Conservation (phyloP, 257 asterid species). For the Lantana camara region DNA sequence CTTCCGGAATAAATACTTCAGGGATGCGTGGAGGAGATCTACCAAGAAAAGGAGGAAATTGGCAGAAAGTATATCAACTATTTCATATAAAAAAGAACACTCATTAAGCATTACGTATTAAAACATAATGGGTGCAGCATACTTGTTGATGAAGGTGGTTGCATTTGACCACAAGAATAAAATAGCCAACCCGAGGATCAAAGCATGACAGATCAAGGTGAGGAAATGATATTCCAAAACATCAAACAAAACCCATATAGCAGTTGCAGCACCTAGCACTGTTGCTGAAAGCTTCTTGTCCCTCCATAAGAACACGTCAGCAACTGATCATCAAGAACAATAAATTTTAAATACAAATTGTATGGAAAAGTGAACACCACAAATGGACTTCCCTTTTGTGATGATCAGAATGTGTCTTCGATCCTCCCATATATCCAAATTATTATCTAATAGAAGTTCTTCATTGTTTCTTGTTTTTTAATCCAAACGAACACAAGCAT, state of each 20-base stretch:
- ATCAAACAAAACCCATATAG: constrained; percentile 79
- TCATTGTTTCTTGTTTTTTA: no score
- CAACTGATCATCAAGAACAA: constrained; percentile 47
- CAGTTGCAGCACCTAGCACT: constrained; percentile 75
- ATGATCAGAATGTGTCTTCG: neutral
- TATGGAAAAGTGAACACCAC: neutral
- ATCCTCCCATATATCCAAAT: neutral
- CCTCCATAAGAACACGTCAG: constrained; percentile 92
- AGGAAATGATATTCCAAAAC: constrained; percentile 74
- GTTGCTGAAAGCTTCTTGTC: constrained; percentile 82
- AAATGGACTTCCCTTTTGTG: neutral
- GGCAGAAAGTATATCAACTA: neutral
- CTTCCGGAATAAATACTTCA: constrained; percentile 62
- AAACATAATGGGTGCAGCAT: constrained; percentile 22
- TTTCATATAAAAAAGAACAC: neutral
- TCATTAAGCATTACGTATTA: neutral
- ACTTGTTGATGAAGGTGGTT: constrained; percentile 72
- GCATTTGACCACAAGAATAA: constrained; percentile 78
- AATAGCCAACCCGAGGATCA: constrained; percentile 58
- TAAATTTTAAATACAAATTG: neutral
- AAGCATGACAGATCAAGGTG: constrained; percentile 59
- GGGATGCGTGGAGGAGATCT: constrained; percentile 84
- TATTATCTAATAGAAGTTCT: no score
- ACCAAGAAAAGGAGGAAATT: neutral
- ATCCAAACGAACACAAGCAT: no score